Evolutionary conservation across 2,329 filamentous ascomycete genomes (phyloP).

Genomic region (Didymella pinodella): DNA sequence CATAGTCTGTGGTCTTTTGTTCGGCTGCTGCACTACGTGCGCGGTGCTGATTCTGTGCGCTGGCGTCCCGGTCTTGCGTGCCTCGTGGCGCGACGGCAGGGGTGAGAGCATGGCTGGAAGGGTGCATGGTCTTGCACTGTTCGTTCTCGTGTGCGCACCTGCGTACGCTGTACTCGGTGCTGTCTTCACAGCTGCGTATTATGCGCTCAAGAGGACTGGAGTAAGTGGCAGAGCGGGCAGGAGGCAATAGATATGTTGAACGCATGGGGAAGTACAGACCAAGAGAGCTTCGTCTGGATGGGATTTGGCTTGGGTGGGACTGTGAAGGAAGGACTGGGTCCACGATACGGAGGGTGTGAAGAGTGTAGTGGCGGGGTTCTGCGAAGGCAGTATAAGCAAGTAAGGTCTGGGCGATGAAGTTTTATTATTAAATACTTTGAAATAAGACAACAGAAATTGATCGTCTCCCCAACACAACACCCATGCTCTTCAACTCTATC

Average conservation of each 20-base stretch:
- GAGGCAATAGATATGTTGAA: background rate
- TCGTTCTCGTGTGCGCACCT: background rate
- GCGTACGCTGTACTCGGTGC: background rate
- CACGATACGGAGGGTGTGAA: background rate
- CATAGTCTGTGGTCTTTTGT: background rate
- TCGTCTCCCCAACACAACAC: conserved; percentile 1
- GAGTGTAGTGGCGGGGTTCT: background rate
- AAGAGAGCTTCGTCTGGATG: background rate
- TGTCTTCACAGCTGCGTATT: background rate
- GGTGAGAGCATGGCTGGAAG: background rate
- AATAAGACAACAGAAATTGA: background rate
- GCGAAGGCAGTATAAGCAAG: background rate
- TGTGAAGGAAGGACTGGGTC: background rate
- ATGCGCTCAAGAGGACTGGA: background rate
- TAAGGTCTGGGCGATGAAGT: too few relatives aligned
- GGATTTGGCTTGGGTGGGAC: background rate
- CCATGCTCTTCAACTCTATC: background rate
- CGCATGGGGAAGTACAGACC: background rate
- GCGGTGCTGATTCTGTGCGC: background rate
- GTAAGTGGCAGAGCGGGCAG: background rate
- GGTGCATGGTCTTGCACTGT: background rate
- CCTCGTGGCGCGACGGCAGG: background rate
- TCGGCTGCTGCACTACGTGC: background rate
- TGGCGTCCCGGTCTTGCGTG: background rate
- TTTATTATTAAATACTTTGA: background rate